phyloP scores from a whole-genome alignment of 2,329 filamentous ascomycete genomes.

The Penicillium sclerotigenum region DNA sequence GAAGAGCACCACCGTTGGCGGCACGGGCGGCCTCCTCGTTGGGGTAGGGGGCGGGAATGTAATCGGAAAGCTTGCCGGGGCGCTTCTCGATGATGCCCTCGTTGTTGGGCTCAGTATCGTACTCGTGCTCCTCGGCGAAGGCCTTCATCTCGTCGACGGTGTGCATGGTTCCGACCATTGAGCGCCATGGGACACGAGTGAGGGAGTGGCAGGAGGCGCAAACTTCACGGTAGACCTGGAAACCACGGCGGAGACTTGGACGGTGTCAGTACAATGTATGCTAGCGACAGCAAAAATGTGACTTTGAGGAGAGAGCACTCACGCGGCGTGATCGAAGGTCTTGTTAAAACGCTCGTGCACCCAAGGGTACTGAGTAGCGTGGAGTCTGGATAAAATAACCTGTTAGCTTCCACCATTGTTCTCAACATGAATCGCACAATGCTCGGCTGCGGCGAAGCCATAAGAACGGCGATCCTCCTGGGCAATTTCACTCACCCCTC shows the following conservation, averaged over 20 bases:
- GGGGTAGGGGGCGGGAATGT: constrained; percentile 92
- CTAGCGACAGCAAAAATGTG: not conserved
- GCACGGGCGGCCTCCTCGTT: constrained; percentile 98
- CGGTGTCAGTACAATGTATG: not conserved
- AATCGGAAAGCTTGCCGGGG: constrained; percentile 96
- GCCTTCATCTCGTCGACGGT: constrained; percentile 98
- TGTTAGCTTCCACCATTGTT: constrained; percentile 24
- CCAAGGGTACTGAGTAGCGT: constrained; percentile 91
- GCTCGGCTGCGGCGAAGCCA: constrained; percentile 23
- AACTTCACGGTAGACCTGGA: constrained; percentile 98
- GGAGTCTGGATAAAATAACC: constrained; percentile 62
- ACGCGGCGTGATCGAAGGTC: constrained; percentile 96
- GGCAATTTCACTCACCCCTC: constrained; percentile 76
- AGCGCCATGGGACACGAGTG: constrained; percentile 86
- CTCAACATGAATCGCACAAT: constrained; percentile 22
- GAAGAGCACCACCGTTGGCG: constrained; percentile 96
- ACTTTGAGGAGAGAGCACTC: constrained; percentile 48
- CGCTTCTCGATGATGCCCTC: constrained; percentile 98
- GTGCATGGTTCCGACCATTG: constrained; percentile 84
- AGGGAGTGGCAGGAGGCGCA: constrained; percentile 98
- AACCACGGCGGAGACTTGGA: constrained; percentile 87
- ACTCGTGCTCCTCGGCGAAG: constrained; percentile 96
- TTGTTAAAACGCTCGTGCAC: constrained; percentile 87
- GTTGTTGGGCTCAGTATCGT: constrained; percentile 96
- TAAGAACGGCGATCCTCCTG: constrained; percentile 15